Percentiles rank a stretch among this genome's conserved stretches.
Evolutionary conservation across 495 filamentous ascomycete genomes (phyloP).

Genomic region (Stereocaulon alpinum): DNA sequence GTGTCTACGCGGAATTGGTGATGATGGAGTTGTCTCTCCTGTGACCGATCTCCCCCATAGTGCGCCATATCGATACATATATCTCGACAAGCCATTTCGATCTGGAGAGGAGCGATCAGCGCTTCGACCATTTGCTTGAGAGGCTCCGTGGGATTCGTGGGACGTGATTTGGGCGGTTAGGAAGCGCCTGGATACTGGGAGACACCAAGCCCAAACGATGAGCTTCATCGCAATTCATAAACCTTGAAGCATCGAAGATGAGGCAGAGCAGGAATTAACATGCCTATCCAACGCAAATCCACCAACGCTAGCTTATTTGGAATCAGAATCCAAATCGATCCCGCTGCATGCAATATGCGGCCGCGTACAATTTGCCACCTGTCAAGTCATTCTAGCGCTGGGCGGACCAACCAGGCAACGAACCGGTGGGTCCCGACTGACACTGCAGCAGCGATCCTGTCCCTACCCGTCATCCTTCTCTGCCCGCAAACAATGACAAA

Average conservation of each 20-base stretch:
- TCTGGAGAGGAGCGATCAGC: background rate
- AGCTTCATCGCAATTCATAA: background rate
- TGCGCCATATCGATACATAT: background rate
- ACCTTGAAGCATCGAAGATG: background rate
- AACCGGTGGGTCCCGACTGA: background rate
- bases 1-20: background rate
- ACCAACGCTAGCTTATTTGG: background rate
- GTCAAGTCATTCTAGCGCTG: background rate
- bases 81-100: background rate
- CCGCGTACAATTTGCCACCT: slow-evolving; percentile 2
- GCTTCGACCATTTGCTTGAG: background rate
- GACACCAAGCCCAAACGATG: background rate
- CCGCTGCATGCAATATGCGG: background rate
- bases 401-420: background rate
- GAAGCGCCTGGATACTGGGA: background rate
- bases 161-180: slow-evolving; percentile 6
- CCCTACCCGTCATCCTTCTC: background rate
- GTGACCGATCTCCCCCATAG: background rate
- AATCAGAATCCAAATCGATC: background rate
- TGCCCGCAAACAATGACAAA: background rate
- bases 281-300: background rate
- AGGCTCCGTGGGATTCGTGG: background rate
- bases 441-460: background rate
- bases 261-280: background rate
- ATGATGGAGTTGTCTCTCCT: background rate